Evolutionary conservation across 371 early-diverging fungal species (phyloP).

Genomic region (Smittium culicis): DNA sequence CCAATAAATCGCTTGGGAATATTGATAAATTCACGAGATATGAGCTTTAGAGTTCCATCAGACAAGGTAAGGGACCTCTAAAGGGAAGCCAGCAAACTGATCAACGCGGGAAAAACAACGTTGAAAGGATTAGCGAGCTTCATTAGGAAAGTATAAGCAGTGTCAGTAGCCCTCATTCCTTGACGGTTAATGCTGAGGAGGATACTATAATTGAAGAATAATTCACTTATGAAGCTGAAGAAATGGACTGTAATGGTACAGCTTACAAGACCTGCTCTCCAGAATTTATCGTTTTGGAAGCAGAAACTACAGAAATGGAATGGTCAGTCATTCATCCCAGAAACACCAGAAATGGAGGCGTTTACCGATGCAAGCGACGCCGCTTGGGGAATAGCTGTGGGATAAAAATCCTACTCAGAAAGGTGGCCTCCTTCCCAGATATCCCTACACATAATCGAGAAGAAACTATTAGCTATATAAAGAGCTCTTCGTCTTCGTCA

Average conservation of each 20-base stretch:
- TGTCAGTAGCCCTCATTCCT: neutral
- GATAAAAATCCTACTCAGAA: neutral
- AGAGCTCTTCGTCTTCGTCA: neutral
- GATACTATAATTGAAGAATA: neutral
- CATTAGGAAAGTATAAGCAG: constrained; percentile 8
- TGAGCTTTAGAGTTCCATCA: neutral
- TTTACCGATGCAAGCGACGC: neutral
- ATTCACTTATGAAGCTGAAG: neutral
- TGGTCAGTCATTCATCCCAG: no score
- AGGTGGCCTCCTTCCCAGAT: neutral
- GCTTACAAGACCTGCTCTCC: neutral
- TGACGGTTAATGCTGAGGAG: neutral
- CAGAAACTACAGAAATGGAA: neutral
- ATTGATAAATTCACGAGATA: constrained; percentile 21
- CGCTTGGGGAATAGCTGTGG: neutral
- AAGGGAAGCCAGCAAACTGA: neutral
- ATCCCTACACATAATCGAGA: neutral
- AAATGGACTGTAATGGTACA: constrained; percentile 1
- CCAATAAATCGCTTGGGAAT: constrained; percentile 27
- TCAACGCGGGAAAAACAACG: neutral
- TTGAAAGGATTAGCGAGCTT: constrained; percentile 6
- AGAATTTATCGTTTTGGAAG: neutral
- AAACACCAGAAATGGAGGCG: neutral
- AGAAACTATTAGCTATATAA: neutral
- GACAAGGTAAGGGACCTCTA: neutral